Evolutionary conservation across 78 protist genomes (phyloP).

Genomic region (Andalucia godoyi): DNA sequence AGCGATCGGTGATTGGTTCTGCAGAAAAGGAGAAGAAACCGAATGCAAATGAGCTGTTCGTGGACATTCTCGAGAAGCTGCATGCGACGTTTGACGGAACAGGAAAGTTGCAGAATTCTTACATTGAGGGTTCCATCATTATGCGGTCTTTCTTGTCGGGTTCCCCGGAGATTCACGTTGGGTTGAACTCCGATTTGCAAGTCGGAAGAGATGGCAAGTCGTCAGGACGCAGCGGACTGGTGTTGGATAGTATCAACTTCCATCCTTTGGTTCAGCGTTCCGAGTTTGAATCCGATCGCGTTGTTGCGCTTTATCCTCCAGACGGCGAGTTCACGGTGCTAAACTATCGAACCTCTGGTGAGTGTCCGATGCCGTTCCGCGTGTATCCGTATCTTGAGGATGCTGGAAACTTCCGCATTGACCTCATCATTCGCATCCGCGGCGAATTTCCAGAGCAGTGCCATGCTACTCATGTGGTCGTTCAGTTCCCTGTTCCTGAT

Average conservation of each 20-base stretch:
- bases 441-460: constrained; percentile 13
- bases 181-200: constrained; percentile 54
- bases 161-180: constrained; percentile 56
- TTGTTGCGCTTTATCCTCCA: constrained; percentile 31
- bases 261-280: constrained; percentile 20
- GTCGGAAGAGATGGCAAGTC: constrained; percentile 11
- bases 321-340: constrained; percentile 36
- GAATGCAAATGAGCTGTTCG: constrained; percentile 47
- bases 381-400: constrained; percentile 6
- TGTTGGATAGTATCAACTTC: constrained; percentile 50
- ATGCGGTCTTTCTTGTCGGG: constrained; percentile 67
- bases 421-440: background rate
- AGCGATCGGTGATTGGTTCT: no score
- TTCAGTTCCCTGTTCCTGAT: constrained; percentile 16
- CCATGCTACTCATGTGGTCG: constrained; percentile 12
- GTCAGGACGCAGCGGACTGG: background rate
- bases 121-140: constrained; percentile 67
- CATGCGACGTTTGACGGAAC: constrained; percentile 28
- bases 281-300: constrained; percentile 15
- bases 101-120: constrained; percentile 39
- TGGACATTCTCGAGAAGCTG: constrained; percentile 66
- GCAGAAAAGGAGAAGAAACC: no score
- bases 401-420: background rate
- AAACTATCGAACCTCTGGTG: constrained; percentile 31
- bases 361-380: constrained; percentile 26